Percentiles rank a stretch among this genome's conserved stretches.
Evolutionary conservation across 2,329 filamentous ascomycete species (phyloP).

Genomic region (Immersiporthe knoxdaviesiana): DNA sequence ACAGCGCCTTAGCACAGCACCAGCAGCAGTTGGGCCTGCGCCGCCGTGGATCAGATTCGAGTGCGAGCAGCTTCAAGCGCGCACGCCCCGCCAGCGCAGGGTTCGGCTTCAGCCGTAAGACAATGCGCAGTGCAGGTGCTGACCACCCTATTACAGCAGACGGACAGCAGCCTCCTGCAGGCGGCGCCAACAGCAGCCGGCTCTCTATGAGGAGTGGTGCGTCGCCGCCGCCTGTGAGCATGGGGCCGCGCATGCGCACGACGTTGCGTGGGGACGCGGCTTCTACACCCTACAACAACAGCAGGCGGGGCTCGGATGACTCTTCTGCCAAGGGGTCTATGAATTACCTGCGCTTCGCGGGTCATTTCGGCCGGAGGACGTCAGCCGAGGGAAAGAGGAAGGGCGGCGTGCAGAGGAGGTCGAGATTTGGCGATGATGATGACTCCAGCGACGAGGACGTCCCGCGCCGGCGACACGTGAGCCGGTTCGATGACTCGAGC

Average conservation of each 20-base stretch:
- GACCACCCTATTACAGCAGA: background rate
- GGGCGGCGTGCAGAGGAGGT: conserved; percentile 30
- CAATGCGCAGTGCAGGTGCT: conserved; percentile 61
- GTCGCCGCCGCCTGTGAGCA: conserved; percentile 42
- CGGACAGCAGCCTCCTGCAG: background rate
- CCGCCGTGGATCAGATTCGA: conserved; percentile 65
- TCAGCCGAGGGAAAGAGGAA: conserved; percentile 6
- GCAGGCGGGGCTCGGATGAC: conserved; percentile 21
- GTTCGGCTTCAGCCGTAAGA: conserved; percentile 66
- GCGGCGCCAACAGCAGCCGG: background rate
- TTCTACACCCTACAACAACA: background rate
- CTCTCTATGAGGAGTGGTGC: conserved; percentile 40
- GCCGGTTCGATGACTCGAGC: conserved; percentile 65
- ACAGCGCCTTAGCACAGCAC: conserved; percentile 27
- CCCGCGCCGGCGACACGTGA: conserved; percentile 43
- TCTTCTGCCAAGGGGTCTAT: background rate
- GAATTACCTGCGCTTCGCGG: conserved; percentile 26
- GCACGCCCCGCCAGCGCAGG: conserved; percentile 52
- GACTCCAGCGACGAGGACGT: conserved; percentile 37
- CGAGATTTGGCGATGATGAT: conserved; percentile 38
- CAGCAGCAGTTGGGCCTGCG: conserved; percentile 44
- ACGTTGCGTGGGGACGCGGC: conserved; percentile 46
- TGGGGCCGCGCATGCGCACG: conserved; percentile 50
- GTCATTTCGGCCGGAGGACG: conserved; percentile 16
- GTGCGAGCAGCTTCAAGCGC: conserved; percentile 83